Evolutionary conservation across 2,329 filamentous ascomycete genomes (phyloP).

Genomic region (Xylaria sp.): DNA sequence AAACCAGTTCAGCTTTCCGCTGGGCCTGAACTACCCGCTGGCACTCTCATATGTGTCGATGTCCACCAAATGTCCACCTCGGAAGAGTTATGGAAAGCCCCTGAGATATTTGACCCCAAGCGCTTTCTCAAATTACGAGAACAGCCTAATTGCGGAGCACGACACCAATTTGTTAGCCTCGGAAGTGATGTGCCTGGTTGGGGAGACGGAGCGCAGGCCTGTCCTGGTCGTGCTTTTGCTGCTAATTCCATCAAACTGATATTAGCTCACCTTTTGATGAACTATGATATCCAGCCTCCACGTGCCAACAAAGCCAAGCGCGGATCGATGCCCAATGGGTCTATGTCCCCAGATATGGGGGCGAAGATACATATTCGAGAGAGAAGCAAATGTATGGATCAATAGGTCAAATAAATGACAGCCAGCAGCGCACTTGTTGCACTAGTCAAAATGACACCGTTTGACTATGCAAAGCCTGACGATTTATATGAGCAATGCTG

Average conservation of each 20-base stretch:
- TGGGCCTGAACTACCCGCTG: conserved; percentile 33
- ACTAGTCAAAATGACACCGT: too few relatives aligned
- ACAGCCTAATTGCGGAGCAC: conserved; percentile 27
- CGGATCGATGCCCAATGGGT: neutral
- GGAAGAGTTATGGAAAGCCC: conserved; percentile 27
- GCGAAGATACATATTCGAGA: too few relatives aligned
- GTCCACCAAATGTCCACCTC: conserved; percentile 31
- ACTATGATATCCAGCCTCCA: conserved; percentile 30
- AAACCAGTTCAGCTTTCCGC: conserved; percentile 31
- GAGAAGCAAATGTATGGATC: too few relatives aligned
- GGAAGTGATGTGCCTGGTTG: conserved; percentile 31
- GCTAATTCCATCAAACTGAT: conserved; percentile 35
- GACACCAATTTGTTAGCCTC: conserved; percentile 30
- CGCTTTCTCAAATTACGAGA: conserved; percentile 30
- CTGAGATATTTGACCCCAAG: conserved; percentile 30
- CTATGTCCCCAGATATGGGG: neutral
- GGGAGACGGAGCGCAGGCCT: conserved; percentile 38
- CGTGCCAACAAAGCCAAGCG: neutral
- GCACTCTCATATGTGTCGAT: conserved; percentile 33
- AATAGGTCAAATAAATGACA: too few relatives aligned
- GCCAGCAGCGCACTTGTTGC: too few relatives aligned
- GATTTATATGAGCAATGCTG: too few relatives aligned
- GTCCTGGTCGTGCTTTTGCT: conserved; percentile 32
- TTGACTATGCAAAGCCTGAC: too few relatives aligned
- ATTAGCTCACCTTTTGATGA: conserved; percentile 31